Conservation (phyloP, 2,329 filamentous ascomycete genomes). For the Aspergillus amoenus region DNA sequence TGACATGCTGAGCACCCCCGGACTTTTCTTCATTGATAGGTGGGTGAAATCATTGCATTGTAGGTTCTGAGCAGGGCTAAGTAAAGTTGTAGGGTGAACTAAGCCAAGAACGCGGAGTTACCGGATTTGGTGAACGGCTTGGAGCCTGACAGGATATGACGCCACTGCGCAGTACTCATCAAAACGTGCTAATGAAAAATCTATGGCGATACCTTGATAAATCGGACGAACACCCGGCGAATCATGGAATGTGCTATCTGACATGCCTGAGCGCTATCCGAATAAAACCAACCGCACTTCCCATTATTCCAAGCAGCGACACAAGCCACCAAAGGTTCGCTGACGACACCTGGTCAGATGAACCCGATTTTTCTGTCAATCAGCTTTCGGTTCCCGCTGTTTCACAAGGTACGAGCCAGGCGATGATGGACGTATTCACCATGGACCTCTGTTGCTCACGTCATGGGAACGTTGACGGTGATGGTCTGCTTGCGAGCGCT, state of each 20-base stretch:
- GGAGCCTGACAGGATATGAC: conserved; percentile 3
- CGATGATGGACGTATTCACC: not conserved
- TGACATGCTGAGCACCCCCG: not conserved
- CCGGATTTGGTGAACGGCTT: not conserved
- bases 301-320: not conserved
- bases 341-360: conserved; percentile 8
- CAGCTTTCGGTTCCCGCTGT: not conserved
- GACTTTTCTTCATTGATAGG: not conserved
- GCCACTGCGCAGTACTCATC: conserved; percentile 6
- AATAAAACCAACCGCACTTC: not conserved
- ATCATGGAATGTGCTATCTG: not conserved
- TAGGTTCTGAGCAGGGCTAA: not conserved
- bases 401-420: not conserved
- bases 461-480: not conserved
- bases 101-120: conserved; percentile 1
- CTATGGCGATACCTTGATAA: no score
- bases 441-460: not conserved
- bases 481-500: not conserved
- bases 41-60: not conserved
- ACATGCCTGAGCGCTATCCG: not conserved
- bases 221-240: not conserved
- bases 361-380: not conserved
- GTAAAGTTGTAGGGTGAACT: not conserved
- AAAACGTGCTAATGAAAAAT: not conserved
- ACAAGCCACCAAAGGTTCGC: conserved; percentile 4